Percentiles rank a stretch among this genome's conserved stretches.
Evolutionary conservation across 116 monocot genomes (phyloP).

Genomic region (Phalaenopsis hybrid): DNA sequence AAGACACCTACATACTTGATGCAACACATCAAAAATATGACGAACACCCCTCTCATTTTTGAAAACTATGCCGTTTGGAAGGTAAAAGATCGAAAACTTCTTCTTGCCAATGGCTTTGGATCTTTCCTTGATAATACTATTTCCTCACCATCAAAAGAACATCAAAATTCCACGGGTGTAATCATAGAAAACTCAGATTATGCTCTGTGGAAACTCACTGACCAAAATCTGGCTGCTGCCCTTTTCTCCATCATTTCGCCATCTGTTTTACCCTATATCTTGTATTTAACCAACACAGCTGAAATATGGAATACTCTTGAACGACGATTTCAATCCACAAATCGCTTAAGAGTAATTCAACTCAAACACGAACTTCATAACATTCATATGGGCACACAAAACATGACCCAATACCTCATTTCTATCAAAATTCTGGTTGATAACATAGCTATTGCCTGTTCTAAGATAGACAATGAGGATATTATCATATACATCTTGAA

Average conservation of each 20-base stretch:
- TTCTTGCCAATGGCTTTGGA: no score
- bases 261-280: neutral
- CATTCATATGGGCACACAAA: neutral
- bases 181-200: no score
- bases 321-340: neutral
- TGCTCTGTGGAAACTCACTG: no score
- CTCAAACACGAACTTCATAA: neutral
- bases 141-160: no score
- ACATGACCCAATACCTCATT: neutral
- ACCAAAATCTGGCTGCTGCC: neutral
- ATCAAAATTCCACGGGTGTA: no score
- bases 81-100: no score
- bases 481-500: neutral
- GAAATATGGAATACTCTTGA: neutral
- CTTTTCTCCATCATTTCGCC: neutral
- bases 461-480: neutral
- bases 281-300: neutral
- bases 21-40: no score
- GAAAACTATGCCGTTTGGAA: no score
- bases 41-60: no score
- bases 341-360: neutral
- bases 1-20: no score
- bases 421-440: neutral
- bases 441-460: neutral
- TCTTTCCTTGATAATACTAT: no score